phyloP scores from a whole-genome alignment of 1,139 yeast genomes.

The Sugiyamaella paludigena region DNA sequence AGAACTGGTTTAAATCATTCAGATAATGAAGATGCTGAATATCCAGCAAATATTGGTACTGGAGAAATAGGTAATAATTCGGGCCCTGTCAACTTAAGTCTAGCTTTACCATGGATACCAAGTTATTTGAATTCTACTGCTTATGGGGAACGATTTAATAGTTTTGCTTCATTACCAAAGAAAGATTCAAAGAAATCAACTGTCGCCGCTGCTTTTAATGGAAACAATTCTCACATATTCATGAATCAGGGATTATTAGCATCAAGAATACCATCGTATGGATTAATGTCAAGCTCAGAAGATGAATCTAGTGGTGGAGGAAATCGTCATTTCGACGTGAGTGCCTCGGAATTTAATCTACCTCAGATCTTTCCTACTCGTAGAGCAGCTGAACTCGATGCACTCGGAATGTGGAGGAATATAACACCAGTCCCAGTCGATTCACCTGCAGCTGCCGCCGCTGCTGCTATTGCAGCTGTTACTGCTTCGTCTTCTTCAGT shows the following conservation, averaged over 20 bases:
- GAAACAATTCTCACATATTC: background rate
- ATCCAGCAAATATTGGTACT: background rate
- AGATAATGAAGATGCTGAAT: slow-evolving; percentile 1
- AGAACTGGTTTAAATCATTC: background rate
- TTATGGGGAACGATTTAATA: slow-evolving; percentile 29
- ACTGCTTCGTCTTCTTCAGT: too few species aligned
- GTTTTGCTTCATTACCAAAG: slow-evolving; percentile 7
- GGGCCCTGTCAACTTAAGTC: background rate
- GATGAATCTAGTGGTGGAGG: background rate
- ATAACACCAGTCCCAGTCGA: background rate
- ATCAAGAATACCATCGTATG: background rate
- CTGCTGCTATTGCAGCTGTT: background rate
- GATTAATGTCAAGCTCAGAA: background rate
- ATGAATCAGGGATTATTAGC: background rate
- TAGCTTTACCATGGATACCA: slow-evolving; percentile 22
- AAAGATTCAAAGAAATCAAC: background rate
- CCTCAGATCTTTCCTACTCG: slow-evolving; percentile 31
- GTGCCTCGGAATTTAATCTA: slow-evolving; percentile 15
- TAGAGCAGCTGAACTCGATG: slow-evolving; percentile 27
- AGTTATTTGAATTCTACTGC: slow-evolving; percentile 28
- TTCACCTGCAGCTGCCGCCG: background rate
- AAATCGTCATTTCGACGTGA: slow-evolving; percentile 4
- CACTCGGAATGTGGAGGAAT: slow-evolving; percentile 9
- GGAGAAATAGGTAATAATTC: background rate
- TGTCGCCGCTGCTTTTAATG: too few species aligned